Conservation (phyloP, 257 asterid species). For the Solanum tacnaense region DNA sequence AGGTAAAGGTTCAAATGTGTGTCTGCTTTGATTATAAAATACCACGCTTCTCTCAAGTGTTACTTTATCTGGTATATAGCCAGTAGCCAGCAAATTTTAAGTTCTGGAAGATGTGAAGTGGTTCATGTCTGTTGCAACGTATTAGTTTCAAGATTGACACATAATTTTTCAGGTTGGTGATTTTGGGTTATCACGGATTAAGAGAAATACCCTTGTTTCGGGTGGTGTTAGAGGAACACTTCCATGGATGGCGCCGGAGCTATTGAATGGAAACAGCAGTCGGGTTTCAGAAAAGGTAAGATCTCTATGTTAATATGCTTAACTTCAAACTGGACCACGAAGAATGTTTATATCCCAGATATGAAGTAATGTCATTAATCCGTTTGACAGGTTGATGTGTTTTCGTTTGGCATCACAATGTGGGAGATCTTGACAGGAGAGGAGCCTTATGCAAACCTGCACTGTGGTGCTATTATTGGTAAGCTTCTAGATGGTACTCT, state of each 20-base stretch:
- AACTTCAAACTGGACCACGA: background rate
- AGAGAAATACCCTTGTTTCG: conserved; percentile 69
- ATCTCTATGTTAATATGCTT: background rate
- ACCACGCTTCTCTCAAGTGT: background rate
- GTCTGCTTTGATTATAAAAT: background rate
- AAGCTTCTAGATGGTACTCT: conserved; percentile 4
- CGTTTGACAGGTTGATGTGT: conserved; percentile 65
- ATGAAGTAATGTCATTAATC: background rate
- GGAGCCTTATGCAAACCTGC: conserved; percentile 79
- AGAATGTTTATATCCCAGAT: background rate
- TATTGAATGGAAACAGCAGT: conserved; percentile 54
- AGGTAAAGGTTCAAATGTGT: conserved; percentile 29
- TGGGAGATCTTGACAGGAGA: conserved; percentile 89
- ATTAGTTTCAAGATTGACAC: background rate
- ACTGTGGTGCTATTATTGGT: conserved; percentile 91
- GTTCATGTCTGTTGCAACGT: background rate
- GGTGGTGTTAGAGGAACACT: conserved; percentile 92
- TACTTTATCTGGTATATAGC: background rate
- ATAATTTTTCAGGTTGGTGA: conserved; percentile 58
- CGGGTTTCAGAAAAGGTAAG: conserved; percentile 77
- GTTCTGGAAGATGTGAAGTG: background rate
- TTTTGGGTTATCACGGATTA: conserved; percentile 81
- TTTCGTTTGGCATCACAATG: conserved; percentile 76
- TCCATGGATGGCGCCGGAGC: conserved; percentile 98
- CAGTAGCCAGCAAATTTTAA: background rate